These are phyloP conservation scores for Carpinus fangiana DNA, from an alignment of 306 rosid species.

Conservation along the genomic window DNA sequence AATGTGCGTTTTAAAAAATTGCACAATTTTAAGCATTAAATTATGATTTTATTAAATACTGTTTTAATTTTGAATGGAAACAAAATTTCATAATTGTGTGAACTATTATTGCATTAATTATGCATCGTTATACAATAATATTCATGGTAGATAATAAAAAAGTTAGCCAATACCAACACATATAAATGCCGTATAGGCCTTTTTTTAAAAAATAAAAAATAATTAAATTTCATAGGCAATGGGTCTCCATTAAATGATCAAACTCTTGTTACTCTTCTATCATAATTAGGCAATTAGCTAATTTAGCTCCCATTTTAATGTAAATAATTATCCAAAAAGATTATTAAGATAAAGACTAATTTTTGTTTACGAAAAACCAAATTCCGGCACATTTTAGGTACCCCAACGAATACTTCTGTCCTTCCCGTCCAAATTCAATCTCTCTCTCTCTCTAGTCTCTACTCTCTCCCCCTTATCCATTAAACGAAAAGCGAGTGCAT, in stretches of 20 bases:
- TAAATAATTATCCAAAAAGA: not conserved
- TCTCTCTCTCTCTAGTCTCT: not conserved
- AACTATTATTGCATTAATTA: not conserved
- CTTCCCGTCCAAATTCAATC: conserved; percentile 15
- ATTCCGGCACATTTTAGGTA: not conserved
- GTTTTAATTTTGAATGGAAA: not conserved
- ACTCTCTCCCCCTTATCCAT: conserved; percentile 27
- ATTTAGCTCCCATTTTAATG: too few relatives aligned
- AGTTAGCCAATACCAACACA: not conserved
- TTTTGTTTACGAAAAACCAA: not conserved
- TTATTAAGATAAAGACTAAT: not conserved
- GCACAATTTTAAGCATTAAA: too few relatives aligned
- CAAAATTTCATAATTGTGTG: too few relatives aligned
- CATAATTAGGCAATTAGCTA: too few relatives aligned
- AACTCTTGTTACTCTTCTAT: not conserved
- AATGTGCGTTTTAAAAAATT: too few relatives aligned
- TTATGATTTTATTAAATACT: too few relatives aligned
- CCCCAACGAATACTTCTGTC: not conserved
- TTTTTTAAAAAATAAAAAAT: too few relatives aligned
- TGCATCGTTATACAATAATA: not conserved
- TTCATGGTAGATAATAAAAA: not conserved
- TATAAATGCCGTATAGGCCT: not conserved
- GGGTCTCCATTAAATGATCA: not conserved
- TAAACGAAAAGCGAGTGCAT: conserved; percentile 11
- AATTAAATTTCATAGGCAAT: not conserved